Conservation (phyloP, 1,284 basidiomycete species). For the Testicularia cyperi region DNA sequence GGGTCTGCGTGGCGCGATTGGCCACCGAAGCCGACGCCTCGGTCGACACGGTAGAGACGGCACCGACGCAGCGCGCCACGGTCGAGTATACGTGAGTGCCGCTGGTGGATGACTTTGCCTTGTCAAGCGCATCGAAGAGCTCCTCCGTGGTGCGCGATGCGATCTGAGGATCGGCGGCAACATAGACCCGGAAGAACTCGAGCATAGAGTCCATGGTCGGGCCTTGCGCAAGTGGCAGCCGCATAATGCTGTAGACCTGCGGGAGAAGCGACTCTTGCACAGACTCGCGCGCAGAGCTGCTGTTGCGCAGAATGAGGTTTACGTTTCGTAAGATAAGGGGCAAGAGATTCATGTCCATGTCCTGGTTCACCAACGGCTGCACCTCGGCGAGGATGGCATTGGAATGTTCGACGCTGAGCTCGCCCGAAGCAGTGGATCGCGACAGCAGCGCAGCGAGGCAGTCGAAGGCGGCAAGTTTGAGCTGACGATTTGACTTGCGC, state of each 20-base stretch:
- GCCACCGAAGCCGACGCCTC: constrained; percentile 20
- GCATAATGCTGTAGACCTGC: constrained; percentile 72
- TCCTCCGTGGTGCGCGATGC: constrained; percentile 22
- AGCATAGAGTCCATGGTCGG: constrained; percentile 76
- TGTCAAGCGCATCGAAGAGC: constrained; percentile 25
- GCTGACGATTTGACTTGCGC: constrained; percentile 74
- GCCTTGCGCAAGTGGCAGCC: constrained; percentile 75
- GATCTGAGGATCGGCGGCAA: constrained; percentile 70
- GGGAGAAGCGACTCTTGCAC: constrained; percentile 64
- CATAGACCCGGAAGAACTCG: constrained; percentile 76
- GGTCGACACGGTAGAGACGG: constrained; percentile 30
- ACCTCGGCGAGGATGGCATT: constrained; percentile 42
- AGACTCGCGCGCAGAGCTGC: constrained; percentile 13
- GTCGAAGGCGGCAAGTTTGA: constrained; percentile 78
- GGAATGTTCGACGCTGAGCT: constrained; percentile 20
- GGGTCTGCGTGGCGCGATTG: constrained; percentile 10
- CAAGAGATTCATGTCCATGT: constrained; percentile 46
- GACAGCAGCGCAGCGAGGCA: constrained; percentile 74
- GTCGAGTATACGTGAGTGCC: constrained; percentile 39
- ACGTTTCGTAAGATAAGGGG: constrained; percentile 40
- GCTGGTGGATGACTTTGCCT: constrained; percentile 11
- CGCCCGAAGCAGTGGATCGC: constrained; percentile 65
- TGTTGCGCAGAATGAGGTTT: constrained; percentile 30
- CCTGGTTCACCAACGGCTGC: constrained; percentile 37
- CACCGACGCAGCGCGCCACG: constrained; percentile 49